Base-by-base conservation (phyloP, 2,329 filamentous ascomycete species). In the Plectosphaerella plurivora region DNA sequence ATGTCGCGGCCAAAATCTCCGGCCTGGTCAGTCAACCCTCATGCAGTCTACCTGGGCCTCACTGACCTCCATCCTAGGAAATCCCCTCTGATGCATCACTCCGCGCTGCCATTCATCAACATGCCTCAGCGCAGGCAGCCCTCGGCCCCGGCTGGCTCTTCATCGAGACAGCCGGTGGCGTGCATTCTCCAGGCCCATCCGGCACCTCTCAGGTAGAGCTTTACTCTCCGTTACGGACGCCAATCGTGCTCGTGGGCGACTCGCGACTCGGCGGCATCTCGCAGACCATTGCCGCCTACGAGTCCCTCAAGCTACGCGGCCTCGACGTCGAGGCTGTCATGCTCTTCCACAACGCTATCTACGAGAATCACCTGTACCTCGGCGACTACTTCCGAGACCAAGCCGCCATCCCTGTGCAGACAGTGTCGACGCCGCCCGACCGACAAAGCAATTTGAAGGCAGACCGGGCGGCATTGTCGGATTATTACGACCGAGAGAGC, bases 141-240 rank as follows among this genome's bases (percentile, higher is more conserved):
- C 59, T 60, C 3, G 68, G 70, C 5, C 65, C 72, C 45, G 80
- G 80, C n/a, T 82, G 86, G 68, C 71, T 88, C 1, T 77, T 95
- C 46, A 74, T 94, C 45, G 90, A 95, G 65, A 94, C 90, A 2
- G 89, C 90, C 1, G 90, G 89, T 1, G 90, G 90, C 1, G 87
- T 93, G 0, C 84, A 93, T 55, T 93, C 89, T 0, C 90, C 90
- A 0, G 82, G 82, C 0, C 90, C 89, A 1, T 89, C 87, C 36
- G 88, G 89, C 10, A 87, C 78, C 2, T 83, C 87, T 0, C 90
- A 95, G 63, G 89, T 86, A 2, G 89, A 95, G 61, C 70, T 92
- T 1, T 94, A 92, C 63, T 75, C 86, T 18, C 84, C 88, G 1
- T 69, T 95, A 1, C 78, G 89, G n/a, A 69, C 88, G 1, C 89